phyloP scores from a whole-genome alignment of 2,329 filamentous ascomycete species.

The Colletotrichum somersetense region DNA sequence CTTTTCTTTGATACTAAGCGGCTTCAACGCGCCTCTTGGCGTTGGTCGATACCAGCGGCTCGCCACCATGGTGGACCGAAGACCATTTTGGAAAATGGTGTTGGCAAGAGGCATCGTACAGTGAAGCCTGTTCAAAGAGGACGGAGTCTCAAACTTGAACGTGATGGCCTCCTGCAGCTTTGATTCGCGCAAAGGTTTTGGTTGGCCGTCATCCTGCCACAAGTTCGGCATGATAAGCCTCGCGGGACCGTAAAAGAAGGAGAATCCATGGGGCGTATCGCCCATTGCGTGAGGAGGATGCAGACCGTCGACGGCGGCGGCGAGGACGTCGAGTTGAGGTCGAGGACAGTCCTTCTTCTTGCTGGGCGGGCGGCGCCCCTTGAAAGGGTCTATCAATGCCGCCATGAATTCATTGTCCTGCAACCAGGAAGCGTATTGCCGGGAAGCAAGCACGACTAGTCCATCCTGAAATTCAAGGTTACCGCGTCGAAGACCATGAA shows the following conservation, averaged over 20 bases:
- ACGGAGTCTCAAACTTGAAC: background rate
- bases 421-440: slow-evolving; percentile 61
- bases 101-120: slow-evolving; percentile 78
- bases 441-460: slow-evolving; percentile 64
- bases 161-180: slow-evolving; percentile 34
- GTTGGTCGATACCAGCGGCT: slow-evolving; percentile 53
- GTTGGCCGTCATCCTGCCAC: slow-evolving; percentile 50
- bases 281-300: slow-evolving; percentile 51
- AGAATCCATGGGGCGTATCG: slow-evolving; percentile 59
- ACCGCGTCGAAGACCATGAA: background rate
- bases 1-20: slow-evolving; percentile 51
- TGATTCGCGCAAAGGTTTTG: slow-evolving; percentile 9
- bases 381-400: slow-evolving; percentile 41
- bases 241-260: slow-evolving; percentile 61
- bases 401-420: slow-evolving; percentile 58
- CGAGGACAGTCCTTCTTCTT: background rate
- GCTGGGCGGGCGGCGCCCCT: background rate
- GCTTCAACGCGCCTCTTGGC: slow-evolving; percentile 46
- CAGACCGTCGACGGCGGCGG: slow-evolving; percentile 69
- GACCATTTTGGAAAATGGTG: slow-evolving; percentile 81
- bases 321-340: slow-evolving; percentile 59
- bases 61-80: slow-evolving; percentile 68
- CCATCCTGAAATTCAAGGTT: slow-evolving; percentile 50
- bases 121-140: slow-evolving; percentile 43
- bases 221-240: slow-evolving; percentile 59